phyloP scores from a whole-genome alignment of 805 yeast genomes.

The Danielia reshetovae region DNA sequence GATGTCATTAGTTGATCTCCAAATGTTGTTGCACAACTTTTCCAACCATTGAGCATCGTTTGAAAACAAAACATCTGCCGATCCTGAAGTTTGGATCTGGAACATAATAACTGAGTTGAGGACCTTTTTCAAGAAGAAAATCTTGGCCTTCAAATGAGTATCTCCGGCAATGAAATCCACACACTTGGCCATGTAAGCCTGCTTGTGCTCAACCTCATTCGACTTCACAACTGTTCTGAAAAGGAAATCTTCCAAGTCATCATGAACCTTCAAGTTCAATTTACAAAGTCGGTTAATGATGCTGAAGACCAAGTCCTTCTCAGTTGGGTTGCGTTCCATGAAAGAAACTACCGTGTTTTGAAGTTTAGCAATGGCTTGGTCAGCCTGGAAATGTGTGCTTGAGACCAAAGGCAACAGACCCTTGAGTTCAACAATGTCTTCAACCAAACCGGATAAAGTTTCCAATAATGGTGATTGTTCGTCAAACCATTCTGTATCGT shows the following conservation, averaged over 20 bases:
- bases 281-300: constrained; percentile 36
- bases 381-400: constrained; percentile 63
- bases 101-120: constrained; percentile 62
- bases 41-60: constrained; percentile 59
- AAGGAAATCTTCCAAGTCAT: constrained; percentile 52
- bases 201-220: constrained; percentile 43
- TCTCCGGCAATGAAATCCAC: constrained; percentile 47
- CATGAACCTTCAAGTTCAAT: constrained; percentile 44
- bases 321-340: constrained; percentile 22
- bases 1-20: constrained; percentile 63
- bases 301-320: constrained; percentile 26
- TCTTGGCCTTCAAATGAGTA: constrained; percentile 48
- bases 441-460: constrained; percentile 39
- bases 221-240: constrained; percentile 53
- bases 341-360: constrained; percentile 40
- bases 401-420: constrained; percentile 42
- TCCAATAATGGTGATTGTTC: constrained; percentile 45
- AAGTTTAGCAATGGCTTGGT: constrained; percentile 61
- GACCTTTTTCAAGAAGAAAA: constrained; percentile 52
- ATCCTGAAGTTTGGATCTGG: constrained; percentile 51
- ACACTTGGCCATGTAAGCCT: constrained; percentile 47
- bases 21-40: constrained; percentile 57
- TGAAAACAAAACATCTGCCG: constrained; percentile 44
- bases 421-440: constrained; percentile 41
- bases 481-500: constrained; percentile 57